Evolutionary conservation across 768 basidiomycete genomes (phyloP).

Genomic region (Suillus luteus): DNA sequence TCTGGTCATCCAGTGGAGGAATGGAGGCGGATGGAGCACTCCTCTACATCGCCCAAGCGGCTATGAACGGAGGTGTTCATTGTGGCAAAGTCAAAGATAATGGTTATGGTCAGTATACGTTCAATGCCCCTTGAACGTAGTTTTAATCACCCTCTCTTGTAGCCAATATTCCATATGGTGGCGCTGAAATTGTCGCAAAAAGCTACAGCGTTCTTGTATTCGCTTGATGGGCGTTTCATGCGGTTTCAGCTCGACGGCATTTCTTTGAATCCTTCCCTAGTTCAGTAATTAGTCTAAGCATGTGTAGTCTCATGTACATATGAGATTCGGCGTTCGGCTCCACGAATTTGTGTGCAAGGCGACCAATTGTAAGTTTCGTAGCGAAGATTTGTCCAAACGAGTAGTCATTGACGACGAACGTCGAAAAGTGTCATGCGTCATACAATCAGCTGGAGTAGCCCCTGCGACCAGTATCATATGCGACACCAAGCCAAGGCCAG

Average conservation of each 20-base stretch:
- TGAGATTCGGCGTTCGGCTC: too few relatives aligned
- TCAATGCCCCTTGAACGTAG: neutral
- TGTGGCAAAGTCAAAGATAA: constrained; percentile 11
- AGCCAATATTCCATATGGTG: constrained; percentile 5
- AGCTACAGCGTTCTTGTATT: constrained; percentile 6
- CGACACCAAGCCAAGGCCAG: too few relatives aligned
- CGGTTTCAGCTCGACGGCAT: neutral
- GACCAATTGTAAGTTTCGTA: too few relatives aligned
- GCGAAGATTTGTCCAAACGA: too few relatives aligned
- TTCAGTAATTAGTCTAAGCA: too few relatives aligned
- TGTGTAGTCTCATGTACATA: too few relatives aligned
- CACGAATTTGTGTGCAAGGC: too few relatives aligned
- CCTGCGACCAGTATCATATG: neutral
- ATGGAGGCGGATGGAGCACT: constrained; percentile 3
- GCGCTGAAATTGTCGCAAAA: neutral
- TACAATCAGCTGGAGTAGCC: neutral
- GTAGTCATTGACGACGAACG: too few relatives aligned
- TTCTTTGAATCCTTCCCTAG: too few relatives aligned
- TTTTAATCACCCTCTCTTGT: neutral
- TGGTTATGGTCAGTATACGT: neutral
- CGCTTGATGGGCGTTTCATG: neutral
- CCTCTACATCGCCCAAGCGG: constrained; percentile 9
- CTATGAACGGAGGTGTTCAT: constrained; percentile 2
- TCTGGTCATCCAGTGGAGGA: constrained; percentile 3
- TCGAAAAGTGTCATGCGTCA: neutral